phyloP scores from a whole-genome alignment of 495 filamentous ascomycete species.

The Achaetomiella virescens region DNA sequence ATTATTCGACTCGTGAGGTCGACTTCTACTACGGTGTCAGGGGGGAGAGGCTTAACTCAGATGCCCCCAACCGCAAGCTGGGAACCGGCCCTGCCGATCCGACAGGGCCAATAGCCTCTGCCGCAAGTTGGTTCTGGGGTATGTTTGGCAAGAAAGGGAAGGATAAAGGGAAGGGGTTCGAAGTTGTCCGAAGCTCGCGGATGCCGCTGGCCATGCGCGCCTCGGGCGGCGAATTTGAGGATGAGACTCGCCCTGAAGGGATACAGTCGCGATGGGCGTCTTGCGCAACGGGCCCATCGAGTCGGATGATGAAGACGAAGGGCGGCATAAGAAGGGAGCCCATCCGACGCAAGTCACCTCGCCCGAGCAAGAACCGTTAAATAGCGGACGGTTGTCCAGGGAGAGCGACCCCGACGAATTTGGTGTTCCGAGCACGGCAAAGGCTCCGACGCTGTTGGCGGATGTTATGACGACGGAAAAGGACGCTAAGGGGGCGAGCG shows the following conservation, averaged over 20 bases:
- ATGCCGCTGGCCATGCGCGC: slow-evolving; percentile 55
- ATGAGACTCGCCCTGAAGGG: slow-evolving; percentile 46
- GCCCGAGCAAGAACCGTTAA: slow-evolving; percentile 35
- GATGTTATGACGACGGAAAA: slow-evolving; percentile 55
- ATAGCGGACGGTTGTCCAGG: slow-evolving; percentile 38
- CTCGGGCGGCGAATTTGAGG: slow-evolving; percentile 47
- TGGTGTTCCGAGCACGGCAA: slow-evolving; percentile 30
- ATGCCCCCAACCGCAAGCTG: slow-evolving; percentile 70
- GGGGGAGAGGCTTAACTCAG: slow-evolving; percentile 78
- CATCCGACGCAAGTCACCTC: slow-evolving; percentile 23
- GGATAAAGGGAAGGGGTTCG: slow-evolving; percentile 89
- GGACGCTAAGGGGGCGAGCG: slow-evolving; percentile 16
- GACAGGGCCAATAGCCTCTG: slow-evolving; percentile 78
- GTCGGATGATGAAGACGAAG: slow-evolving; percentile 51
- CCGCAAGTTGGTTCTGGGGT: slow-evolving; percentile 79
- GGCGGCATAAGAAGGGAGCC: slow-evolving; percentile 19
- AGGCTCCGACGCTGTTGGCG: slow-evolving; percentile 50
- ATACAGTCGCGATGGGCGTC: slow-evolving; percentile 53
- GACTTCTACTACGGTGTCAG: slow-evolving; percentile 93
- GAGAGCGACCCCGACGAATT: slow-evolving; percentile 29
- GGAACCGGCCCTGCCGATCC: slow-evolving; percentile 95
- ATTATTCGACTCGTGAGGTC: slow-evolving; percentile 87
- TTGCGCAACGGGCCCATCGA: slow-evolving; percentile 52
- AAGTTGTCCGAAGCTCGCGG: slow-evolving; percentile 83
- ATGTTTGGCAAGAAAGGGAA: slow-evolving; percentile 78